Percentiles rank a stretch among this genome's conserved stretches.
phyloP scores from a whole-genome alignment of 2,329 filamentous ascomycete species.

The Xylaria polymorpha region DNA sequence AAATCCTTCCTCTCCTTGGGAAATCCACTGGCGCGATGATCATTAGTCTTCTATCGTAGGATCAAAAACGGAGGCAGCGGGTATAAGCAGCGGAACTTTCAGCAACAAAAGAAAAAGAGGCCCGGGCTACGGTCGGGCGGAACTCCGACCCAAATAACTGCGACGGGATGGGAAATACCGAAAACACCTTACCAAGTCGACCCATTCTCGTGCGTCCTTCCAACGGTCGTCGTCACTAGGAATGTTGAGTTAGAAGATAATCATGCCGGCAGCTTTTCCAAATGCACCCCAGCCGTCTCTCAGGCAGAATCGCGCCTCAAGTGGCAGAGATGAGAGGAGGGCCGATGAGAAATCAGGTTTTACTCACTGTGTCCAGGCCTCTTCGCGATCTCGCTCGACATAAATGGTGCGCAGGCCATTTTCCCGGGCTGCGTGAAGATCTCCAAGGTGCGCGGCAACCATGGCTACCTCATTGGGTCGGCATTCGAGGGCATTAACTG shows the following conservation, averaged over 20 bases:
- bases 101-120: background rate
- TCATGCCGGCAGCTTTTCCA: conserved; percentile 18
- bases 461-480: conserved; percentile 73
- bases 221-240: conserved; percentile 60
- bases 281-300: conserved; percentile 1
- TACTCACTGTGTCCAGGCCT: conserved; percentile 62
- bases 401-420: conserved; percentile 73
- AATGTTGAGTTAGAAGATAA: conserved; percentile 14
- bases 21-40: conserved; percentile 59
- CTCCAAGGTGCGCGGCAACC: conserved; percentile 80
- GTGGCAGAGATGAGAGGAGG: background rate
- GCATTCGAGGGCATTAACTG: conserved; percentile 67
- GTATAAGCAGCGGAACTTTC: background rate
- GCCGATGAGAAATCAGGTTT: conserved; percentile 3
- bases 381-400: conserved; percentile 74
- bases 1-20: conserved; percentile 62
- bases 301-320: background rate
- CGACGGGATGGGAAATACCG: background rate
- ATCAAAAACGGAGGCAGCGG: background rate
- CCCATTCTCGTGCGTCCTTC: conserved; percentile 66
- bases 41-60: conserved; percentile 14
- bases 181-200: conserved; percentile 63
- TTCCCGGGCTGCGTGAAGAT: conserved; percentile 73
- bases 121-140: background rate
- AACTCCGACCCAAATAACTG: background rate